Conservation (phyloP, 768 basidiomycete species). For the Mrakia hoshinonis region DNA sequence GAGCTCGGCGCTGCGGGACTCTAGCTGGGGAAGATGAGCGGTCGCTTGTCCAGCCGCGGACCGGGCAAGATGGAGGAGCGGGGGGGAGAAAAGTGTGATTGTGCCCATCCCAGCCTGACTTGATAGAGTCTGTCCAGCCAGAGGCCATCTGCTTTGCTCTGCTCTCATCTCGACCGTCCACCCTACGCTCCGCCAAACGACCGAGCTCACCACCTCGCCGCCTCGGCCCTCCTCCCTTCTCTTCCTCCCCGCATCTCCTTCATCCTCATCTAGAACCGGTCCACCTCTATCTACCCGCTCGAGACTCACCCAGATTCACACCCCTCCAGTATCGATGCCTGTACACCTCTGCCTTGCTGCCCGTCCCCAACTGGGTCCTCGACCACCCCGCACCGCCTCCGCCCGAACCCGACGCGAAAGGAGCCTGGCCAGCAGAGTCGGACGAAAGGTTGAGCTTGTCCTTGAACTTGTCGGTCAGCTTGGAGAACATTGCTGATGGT, state of each 20-base stretch:
- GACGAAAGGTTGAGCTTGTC: constrained; percentile 30
- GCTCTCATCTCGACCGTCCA: no score
- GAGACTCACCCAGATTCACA: constrained; percentile 63
- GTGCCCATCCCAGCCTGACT: no score
- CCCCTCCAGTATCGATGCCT: constrained; percentile 66
- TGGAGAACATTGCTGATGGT: constrained; percentile 4
- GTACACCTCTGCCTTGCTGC: constrained; percentile 45
- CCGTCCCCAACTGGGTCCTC: constrained; percentile 11
- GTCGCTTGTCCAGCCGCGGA: constrained; percentile 22
- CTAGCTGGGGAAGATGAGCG: constrained; percentile 24
- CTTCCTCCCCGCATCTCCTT: neutral
- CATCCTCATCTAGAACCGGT: neutral
- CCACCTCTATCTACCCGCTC: neutral
- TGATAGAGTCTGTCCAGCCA: no score
- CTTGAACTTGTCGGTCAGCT: constrained; percentile 36
- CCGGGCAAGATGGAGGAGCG: no score
- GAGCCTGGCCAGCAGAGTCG: neutral
- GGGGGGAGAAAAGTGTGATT: no score
- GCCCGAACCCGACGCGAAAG: neutral
- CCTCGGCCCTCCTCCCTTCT: neutral
- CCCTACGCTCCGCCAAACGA: neutral
- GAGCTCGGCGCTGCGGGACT: neutral
- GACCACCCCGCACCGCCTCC: neutral
- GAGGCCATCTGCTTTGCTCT: neutral
- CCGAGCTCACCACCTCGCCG: neutral